Evolutionary conservation across 1,284 basidiomycete genomes (phyloP), one percentile per base, ranked within the genome.

Genomic region (Leucoagaricus sp.): DNA sequence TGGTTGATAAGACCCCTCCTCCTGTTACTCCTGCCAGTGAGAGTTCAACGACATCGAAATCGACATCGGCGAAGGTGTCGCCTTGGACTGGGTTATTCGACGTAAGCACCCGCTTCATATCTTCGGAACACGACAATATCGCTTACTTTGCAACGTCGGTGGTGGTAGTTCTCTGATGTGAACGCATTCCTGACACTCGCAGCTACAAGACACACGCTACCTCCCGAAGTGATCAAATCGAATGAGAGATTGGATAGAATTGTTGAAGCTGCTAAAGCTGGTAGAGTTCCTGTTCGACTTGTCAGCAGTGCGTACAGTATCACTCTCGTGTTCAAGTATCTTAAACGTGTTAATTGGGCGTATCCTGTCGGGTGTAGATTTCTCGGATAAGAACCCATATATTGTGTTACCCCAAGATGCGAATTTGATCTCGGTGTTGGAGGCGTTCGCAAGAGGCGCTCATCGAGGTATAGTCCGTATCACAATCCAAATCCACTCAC

Each of bases 161-260:
- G n/a, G n/a, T n/a, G n/a, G n/a, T 62, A 92, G 89, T 91, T 84
- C 63, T 84, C 89, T 13, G 89, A 92, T 65, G 87, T 92, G 21
- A 92, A 92, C 64, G 87, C 89, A 19, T 92, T 92, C 65, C 71
- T 92, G 60, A 89, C 87, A 1, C 75, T 92, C 41, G 89, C 89
- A 5, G 89, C 90, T 6, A 91, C 87, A 4, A 76, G 85, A 40
- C 88, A 91, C 66, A 86, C 82, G 3, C 76, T 87, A 45, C 71
- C 74, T 23, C 75, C 79, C 0, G 85, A 87, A 31, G 80, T 86
- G 50, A 67, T 89, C 17, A 74, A 75, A 33, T 82, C 79, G 15
- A 82, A 85, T 62, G 72, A 82, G 2, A 81, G 84, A 2, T 76
- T 84, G 13, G 78, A 83, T 56, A 79, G 85, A 57, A 91, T 92